Percentiles rank a stretch among this genome's conserved stretches.
Evolutionary conservation across 1,284 basidiomycete species (phyloP).

Genomic region (Cutaneotrichosporon arboriforme): DNA sequence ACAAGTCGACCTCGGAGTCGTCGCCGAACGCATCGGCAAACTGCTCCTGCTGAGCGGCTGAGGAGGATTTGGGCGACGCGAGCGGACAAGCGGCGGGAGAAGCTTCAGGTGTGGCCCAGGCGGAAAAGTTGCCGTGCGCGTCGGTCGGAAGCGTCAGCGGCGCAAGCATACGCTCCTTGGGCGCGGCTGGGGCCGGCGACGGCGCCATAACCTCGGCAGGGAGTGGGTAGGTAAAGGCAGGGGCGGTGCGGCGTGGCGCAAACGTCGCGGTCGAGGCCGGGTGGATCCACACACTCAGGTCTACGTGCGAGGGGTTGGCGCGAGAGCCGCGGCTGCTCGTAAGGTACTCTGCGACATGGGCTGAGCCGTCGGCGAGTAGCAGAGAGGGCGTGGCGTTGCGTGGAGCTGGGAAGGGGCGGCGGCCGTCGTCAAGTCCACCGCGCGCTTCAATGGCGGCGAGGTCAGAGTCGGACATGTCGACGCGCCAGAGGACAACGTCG

Average conservation of each 20-base stretch:
- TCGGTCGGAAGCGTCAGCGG: background rate
- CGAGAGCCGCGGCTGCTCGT: constrained; percentile 12
- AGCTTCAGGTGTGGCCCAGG: background rate
- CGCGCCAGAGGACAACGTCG: constrained; percentile 36
- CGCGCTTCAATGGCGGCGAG: constrained; percentile 39
- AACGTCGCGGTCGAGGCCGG: constrained; percentile 12
- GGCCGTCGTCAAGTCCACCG: constrained; percentile 34
- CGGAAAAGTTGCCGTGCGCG: background rate
- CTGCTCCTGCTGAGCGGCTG: background rate
- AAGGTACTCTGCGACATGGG: constrained; percentile 34
- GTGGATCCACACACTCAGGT: constrained; percentile 39
- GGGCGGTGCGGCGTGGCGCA: constrained; percentile 4
- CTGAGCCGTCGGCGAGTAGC: constrained; percentile 24
- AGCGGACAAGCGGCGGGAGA: background rate
- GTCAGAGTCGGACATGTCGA: constrained; percentile 40
- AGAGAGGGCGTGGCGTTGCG: constrained; percentile 33
- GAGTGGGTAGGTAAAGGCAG: constrained; percentile 18
- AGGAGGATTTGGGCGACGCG: background rate
- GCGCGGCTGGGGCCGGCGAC: background rate
- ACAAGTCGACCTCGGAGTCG: background rate
- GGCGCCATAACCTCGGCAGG: background rate
- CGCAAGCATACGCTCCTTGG: background rate
- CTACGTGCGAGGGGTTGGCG: constrained; percentile 35
- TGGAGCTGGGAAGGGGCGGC: constrained; percentile 32
- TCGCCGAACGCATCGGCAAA: background rate